Base-by-base conservation (phyloP, 805 yeast species). In the Lipomyces anomalus region DNA sequence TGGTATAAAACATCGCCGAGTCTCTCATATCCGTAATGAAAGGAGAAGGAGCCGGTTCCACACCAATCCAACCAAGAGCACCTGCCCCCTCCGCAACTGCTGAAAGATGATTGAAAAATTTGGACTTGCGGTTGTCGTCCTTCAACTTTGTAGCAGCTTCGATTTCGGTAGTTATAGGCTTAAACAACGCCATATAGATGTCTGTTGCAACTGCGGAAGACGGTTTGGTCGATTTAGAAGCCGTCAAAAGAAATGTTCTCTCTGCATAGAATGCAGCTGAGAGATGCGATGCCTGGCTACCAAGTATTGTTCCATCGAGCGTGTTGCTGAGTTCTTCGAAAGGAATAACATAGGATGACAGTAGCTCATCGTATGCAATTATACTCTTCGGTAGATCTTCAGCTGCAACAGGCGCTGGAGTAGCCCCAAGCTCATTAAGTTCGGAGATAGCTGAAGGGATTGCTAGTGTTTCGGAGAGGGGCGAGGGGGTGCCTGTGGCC, bases 1-100 rank as follows among this genome's bases (percentile, higher is more conserved):
- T 89, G 7, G 95, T 76, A 88, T 97, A 92, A 67, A 92, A 92
- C 63, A 83, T 90, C 29, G 95, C 84, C 18, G 94, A 79, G 61
- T 92, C 98, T 61, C 82, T 84, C 67, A 80, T 84, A 54, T 89
- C 96, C 3, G 83, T 77, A 46, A 92, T 75, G 53, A 73, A 76
- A 0, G 86, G 77, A 6, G 58, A 58, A 13, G 83, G 77, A 1
- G 97, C 95, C 3, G 86, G 79, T 3, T 73, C 77, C 4, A 77
- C 75, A 17, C 85, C 78, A 51, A 90, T 75, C 99, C 99, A 92
- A 21, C 95, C 95, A 43, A 89, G 71, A 4, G 84, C 86, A 7
- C 95, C 88, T 6, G 84, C 78, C 40, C 95, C 97, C 62, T 92
- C 97, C 22, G 88, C 77, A 35, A 92, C 73, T 1, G 97, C 76